Conservation (phyloP, 2,329 filamentous ascomycete genomes). For the Arthrobotrys sinensis region DNA sequence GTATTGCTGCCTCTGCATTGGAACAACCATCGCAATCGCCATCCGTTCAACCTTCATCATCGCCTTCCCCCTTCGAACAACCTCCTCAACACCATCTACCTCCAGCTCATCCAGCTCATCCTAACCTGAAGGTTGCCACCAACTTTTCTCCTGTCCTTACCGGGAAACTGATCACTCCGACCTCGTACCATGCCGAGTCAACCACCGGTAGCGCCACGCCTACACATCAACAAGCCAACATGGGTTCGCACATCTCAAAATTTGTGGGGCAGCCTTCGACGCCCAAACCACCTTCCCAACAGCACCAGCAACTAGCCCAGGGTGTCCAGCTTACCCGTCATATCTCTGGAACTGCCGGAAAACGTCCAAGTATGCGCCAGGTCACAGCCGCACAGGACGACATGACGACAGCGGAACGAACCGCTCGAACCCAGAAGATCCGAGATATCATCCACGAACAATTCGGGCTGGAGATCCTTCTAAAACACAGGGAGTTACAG, state of each 20-base stretch:
- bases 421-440: constrained; percentile 71
- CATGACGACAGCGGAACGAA: constrained; percentile 45
- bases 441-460: constrained; percentile 85
- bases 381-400: constrained; percentile 33
- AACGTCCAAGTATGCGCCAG: constrained; percentile 57
- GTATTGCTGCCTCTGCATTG: constrained; percentile 55
- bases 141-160: constrained; percentile 15
- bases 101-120: background rate
- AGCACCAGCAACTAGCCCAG: constrained; percentile 4
- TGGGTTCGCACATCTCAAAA: constrained; percentile 12
- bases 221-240: constrained; percentile 4
- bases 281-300: background rate
- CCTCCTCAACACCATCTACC: background rate
- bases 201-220: background rate
- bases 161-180: constrained; percentile 7
- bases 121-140: constrained; percentile 26
- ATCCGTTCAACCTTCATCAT: background rate
- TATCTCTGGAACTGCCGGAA: constrained; percentile 53
- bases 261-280: background rate
- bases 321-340: constrained; percentile 1
- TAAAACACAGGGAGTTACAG: constrained; percentile 94
- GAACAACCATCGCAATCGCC: constrained; percentile 30
- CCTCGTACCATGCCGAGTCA: constrained; percentile 21
- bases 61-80: background rate
- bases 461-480: constrained; percentile 89